phyloP scores from a whole-genome alignment of 225 moss, liverwort and hornwort species.

The Neckera pumila region DNA sequence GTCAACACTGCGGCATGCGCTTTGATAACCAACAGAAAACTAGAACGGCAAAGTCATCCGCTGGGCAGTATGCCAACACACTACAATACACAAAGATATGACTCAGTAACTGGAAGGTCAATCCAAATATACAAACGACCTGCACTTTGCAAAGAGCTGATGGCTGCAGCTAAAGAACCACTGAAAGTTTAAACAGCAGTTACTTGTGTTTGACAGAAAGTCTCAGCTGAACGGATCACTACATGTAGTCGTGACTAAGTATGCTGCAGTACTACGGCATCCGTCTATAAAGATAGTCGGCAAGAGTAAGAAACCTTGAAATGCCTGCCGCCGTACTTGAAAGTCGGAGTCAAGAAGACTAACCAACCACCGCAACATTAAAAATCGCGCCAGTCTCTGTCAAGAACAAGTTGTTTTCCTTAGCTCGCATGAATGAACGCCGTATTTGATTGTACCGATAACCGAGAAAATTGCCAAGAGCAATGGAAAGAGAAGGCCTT shows the following conservation, averaged over 20 bases:
- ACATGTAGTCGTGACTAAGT: neutral
- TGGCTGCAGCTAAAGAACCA: neutral
- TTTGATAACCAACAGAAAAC: neutral
- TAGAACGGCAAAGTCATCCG: neutral
- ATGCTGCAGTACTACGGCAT: neutral
- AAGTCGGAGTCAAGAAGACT: conserved; percentile 39
- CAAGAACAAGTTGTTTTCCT: neutral
- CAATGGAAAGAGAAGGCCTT: neutral
- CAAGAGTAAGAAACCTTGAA: conserved; percentile 21
- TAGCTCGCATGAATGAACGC: neutral
- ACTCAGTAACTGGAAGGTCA: neutral
- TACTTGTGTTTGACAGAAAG: neutral
- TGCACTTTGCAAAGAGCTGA: neutral
- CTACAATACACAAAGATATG: neutral
- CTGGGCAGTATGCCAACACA: neutral
- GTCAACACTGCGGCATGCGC: neutral
- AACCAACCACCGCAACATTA: conserved; percentile 40
- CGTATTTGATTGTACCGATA: neutral
- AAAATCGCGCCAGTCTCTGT: conserved; percentile 30
- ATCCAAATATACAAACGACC: neutral
- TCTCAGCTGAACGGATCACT: neutral
- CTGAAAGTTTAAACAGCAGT: neutral
- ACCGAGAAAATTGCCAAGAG: neutral
- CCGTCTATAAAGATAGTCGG: neutral
- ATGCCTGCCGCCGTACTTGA: conserved; percentile 37